phyloP scores from a whole-genome alignment of 2,329 filamentous ascomycete genomes.

The Arthrobotrys sphaeroides region DNA sequence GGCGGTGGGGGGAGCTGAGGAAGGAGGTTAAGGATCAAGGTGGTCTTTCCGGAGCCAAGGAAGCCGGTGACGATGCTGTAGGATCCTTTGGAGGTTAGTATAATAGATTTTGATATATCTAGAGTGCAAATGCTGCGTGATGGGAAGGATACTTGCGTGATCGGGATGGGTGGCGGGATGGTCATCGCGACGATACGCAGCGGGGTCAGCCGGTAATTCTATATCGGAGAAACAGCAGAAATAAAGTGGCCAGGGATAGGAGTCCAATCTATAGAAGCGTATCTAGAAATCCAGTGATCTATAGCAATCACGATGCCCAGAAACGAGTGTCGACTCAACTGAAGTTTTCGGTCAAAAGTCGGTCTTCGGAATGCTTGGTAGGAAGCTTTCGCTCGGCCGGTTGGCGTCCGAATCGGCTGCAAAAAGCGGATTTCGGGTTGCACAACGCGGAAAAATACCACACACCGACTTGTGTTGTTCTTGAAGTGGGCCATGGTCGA shows the following conservation, averaged over 20 bases:
- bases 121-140: not conserved
- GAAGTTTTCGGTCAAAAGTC: too few relatives aligned
- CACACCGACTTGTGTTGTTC: not conserved
- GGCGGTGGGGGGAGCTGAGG: slow-evolving; percentile 83
- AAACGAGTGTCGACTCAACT: too few relatives aligned
- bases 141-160: slow-evolving; percentile 50
- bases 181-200: slow-evolving; percentile 35
- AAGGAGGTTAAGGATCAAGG: slow-evolving; percentile 90
- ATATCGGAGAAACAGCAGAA: too few relatives aligned
- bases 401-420: not conserved
- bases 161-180: slow-evolving; percentile 54
- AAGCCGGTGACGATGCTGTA: slow-evolving; percentile 97
- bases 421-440: not conserved
- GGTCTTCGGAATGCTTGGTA: not conserved
- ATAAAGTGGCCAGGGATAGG: too few relatives aligned
- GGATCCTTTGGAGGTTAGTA: slow-evolving; percentile 62
- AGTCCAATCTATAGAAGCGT: too few relatives aligned
- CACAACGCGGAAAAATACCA: slow-evolving; percentile 1
- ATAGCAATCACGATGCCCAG: too few relatives aligned
- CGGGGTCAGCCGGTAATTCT: not conserved
- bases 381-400: too few relatives aligned
- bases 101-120: too few relatives aligned
- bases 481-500: too few relatives aligned
- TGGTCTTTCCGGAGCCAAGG: slow-evolving; percentile 94
- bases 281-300: too few relatives aligned